Base-by-base conservation (phyloP, 805 yeast genomes). In the Candida taoyuanica region DNA sequence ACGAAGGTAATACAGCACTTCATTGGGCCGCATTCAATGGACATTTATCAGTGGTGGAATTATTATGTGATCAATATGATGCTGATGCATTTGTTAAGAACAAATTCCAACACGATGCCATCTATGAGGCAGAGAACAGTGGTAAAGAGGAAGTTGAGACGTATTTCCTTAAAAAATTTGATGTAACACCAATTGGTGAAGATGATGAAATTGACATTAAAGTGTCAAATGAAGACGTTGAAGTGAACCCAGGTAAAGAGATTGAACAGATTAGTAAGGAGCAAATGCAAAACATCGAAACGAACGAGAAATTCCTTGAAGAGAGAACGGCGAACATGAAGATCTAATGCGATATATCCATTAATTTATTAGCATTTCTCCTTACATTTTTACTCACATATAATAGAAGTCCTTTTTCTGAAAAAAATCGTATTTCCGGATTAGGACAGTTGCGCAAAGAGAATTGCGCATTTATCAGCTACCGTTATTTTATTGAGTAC, bases 11-110 rank as follows among this genome's bases (percentile, higher is more conserved):
- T 59, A 89, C 98, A 0, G 84, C 98, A 1, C 68, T 93, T 47
- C 98, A 93, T 59, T 93, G 99, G 99, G 97, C 98, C 1, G 74
- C 95, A 1, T 74, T 78, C 48, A 88, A 85, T 53, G 98, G 97
- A 1, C 88, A 88, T 52, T 60, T 86, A 40, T 79, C 74, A 3
- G 66, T 81, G 7, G 91, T 86, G 16, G 63, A 82, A 57, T 52
- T 75, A 11, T 65, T 93, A 31, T 80, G 91, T 59, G 91, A 84
- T 16, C 71, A 76, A 40, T 84, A 75, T 49, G 72, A 73, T 5
- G 95, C 88, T 1, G 96, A 91, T 58, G 89, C 95, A 7, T 84
- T 85, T 52, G 54, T 74, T 26, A 83, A 81, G 60, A 93, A 93
- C 63, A 55, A 64, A 9, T 74, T 80, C 34, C 84, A 78, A 19